Conservation (phyloP, 139 green algal species). For the Coccomyxa sp. region DNA sequence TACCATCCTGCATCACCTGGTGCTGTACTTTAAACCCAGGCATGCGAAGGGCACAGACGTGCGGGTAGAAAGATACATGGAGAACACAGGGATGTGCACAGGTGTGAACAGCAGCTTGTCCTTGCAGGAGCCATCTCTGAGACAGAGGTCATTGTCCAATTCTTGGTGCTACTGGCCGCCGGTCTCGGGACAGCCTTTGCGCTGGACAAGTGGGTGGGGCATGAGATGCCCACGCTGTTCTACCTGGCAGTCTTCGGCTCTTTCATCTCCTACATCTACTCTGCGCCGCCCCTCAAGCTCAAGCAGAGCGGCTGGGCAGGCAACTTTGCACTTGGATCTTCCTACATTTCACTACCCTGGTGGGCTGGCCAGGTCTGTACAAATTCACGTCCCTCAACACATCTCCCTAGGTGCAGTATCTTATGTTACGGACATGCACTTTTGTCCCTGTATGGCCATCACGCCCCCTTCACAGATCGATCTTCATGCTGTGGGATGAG, state of each 20-base stretch:
- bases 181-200: conserved; percentile 76
- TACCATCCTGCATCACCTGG: no score
- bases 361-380: conserved; percentile 90
- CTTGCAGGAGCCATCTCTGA: conserved; percentile 75
- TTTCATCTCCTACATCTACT: conserved; percentile 99
- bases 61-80: no score
- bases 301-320: conserved; percentile 93
- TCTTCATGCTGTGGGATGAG: no score
- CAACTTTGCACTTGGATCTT: conserved; percentile 94
- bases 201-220: conserved; percentile 74
- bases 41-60: not conserved
- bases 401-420: no score
- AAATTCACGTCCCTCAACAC: no score
- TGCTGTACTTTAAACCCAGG: not conserved
- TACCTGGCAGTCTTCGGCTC: conserved; percentile 84
- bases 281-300: conserved; percentile 95
- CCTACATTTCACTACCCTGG: conserved; percentile 97
- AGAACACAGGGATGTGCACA: no score
- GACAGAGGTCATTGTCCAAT: conserved; percentile 83
- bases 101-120: not conserved
- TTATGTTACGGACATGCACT: no score
- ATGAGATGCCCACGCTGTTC: conserved; percentile 72
- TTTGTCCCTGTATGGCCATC: no score
- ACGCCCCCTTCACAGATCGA: no score
- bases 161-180: conserved; percentile 77